A percentile compares a stretch with the other conserved stretches of the same genome.
These are phyloP conservation scores for Priceomyces fermenticarens DNA, from an alignment of 805 yeast species.

Conservation along the genomic window DNA sequence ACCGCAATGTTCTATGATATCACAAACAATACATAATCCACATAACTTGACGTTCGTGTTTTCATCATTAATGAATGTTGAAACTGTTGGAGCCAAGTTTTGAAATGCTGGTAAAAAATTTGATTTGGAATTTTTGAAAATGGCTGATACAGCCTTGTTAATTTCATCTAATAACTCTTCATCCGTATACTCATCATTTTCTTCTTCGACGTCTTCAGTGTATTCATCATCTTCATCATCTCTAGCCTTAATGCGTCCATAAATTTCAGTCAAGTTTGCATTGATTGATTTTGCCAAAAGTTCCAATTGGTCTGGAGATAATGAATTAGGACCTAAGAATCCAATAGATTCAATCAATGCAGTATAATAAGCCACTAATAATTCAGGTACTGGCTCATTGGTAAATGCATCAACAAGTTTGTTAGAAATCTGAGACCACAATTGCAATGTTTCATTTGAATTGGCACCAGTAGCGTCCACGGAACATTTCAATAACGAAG, in stretches of 20 bases:
- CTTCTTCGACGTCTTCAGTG: slow-evolving; percentile 80
- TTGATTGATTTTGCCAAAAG: slow-evolving; percentile 59
- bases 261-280: slow-evolving; percentile 61
- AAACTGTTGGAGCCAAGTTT: slow-evolving; percentile 57
- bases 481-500: slow-evolving; percentile 67
- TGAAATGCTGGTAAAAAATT: slow-evolving; percentile 66
- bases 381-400: slow-evolving; percentile 80
- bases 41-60: slow-evolving; percentile 68
- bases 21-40: slow-evolving; percentile 78
- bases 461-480: slow-evolving; percentile 54
- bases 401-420: slow-evolving; percentile 66
- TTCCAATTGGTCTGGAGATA: slow-evolving; percentile 53
- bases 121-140: slow-evolving; percentile 61
- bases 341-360: slow-evolving; percentile 66
- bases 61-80: slow-evolving; percentile 60
- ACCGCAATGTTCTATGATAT: slow-evolving; percentile 78
- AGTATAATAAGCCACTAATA: slow-evolving; percentile 73
- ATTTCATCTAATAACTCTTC: slow-evolving; percentile 88
- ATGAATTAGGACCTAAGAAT: slow-evolving; percentile 61
- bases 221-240: slow-evolving; percentile 80
- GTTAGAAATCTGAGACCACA: slow-evolving; percentile 71
- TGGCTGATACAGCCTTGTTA: slow-evolving; percentile 66
- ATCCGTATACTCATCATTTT: slow-evolving; percentile 83
- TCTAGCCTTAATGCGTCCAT: slow-evolving; percentile 67
- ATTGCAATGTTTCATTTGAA: slow-evolving; percentile 56